phyloP scores from a whole-genome alignment of 1,284 basidiomycete genomes.

The Ceratobasidium sp. region DNA sequence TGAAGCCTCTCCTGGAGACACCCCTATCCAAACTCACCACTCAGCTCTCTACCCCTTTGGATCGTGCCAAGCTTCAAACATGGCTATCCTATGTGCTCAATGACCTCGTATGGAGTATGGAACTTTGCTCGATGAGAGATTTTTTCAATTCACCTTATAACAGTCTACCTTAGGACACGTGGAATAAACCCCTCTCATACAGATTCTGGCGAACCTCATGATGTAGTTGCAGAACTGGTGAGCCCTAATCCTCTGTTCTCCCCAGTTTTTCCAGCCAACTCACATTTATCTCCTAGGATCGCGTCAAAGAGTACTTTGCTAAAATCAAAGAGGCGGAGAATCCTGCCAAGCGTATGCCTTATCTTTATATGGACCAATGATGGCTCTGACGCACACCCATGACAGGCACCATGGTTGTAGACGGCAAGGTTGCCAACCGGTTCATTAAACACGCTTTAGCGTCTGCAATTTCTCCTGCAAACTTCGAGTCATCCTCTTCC shows the following conservation, averaged over 20 bases:
- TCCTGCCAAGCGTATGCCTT: conserved; percentile 68
- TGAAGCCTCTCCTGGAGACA: conserved; percentile 74
- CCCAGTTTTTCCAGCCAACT: background rate
- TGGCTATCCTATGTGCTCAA: conserved; percentile 83
- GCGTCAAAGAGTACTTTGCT: conserved; percentile 81
- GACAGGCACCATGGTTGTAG: conserved; percentile 68
- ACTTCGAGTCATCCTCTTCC: conserved; percentile 41
- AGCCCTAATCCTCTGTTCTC: too few relatives aligned
- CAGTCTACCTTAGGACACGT: conserved; percentile 82
- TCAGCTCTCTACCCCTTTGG: conserved; percentile 59
- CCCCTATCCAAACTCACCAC: conserved; percentile 74
- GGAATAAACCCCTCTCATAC: conserved; percentile 78
- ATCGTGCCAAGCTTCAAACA: conserved; percentile 83
- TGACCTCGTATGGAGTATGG: conserved; percentile 84
- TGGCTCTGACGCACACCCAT: conserved; percentile 30
- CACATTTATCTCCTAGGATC: conserved; percentile 65
- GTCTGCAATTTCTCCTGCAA: conserved; percentile 65
- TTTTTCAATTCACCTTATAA: conserved; percentile 20
- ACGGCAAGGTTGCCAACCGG: conserved; percentile 81
- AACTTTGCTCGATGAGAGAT: conserved; percentile 20
- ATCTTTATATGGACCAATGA: background rate
- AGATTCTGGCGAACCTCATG: conserved; percentile 62
- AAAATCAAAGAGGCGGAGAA: conserved; percentile 83
- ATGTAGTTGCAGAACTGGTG: conserved; percentile 80
- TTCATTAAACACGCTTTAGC: conserved; percentile 88